Evolutionary conservation across 1,139 yeast genomes (phyloP).

Genomic region (Kodamaea sp.): DNA sequence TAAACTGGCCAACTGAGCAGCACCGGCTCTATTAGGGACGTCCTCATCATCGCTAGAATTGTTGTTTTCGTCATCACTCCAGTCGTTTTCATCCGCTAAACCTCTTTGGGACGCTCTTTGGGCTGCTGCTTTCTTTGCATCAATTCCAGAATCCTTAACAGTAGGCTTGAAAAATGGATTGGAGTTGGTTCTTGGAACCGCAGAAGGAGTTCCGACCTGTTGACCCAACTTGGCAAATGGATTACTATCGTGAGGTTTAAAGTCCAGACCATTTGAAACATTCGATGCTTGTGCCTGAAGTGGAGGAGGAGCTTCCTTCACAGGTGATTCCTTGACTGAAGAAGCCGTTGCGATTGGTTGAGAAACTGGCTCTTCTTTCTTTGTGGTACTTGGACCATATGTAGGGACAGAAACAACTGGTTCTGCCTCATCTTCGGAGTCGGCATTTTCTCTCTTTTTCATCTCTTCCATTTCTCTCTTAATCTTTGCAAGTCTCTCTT

Average conservation of each 20-base stretch:
- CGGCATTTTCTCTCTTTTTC: conserved; percentile 36
- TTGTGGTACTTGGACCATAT: conserved; percentile 24
- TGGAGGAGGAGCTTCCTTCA: not conserved
- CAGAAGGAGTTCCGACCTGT: conserved; percentile 10
- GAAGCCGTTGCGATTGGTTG: not conserved
- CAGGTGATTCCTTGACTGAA: too few species aligned
- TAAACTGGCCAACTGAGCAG: conserved; percentile 63
- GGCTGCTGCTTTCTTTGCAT: conserved; percentile 57
- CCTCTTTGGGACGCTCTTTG: conserved; percentile 72
- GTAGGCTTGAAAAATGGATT: conserved; percentile 53
- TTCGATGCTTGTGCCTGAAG: not conserved
- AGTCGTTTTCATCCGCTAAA: conserved; percentile 47
- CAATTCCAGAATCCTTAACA: conserved; percentile 36
- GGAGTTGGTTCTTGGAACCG: conserved; percentile 24
- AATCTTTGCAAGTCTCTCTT: conserved; percentile 59
- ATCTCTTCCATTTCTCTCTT: conserved; percentile 66
- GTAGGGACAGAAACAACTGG: conserved; percentile 31
- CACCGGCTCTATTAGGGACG: conserved; percentile 52
- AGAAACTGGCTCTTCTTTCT: conserved; percentile 7
- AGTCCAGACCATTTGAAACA: conserved; percentile 7
- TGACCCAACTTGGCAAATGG: conserved; percentile 36
- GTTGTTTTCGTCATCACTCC: conserved; percentile 65
- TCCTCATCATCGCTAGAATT: conserved; percentile 53
- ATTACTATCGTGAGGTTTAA: conserved; percentile 32
- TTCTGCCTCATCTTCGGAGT: conserved; percentile 40